phyloP scores from a whole-genome alignment of 2,329 filamentous ascomycete genomes.

The Gnomoniopsis sp. region DNA sequence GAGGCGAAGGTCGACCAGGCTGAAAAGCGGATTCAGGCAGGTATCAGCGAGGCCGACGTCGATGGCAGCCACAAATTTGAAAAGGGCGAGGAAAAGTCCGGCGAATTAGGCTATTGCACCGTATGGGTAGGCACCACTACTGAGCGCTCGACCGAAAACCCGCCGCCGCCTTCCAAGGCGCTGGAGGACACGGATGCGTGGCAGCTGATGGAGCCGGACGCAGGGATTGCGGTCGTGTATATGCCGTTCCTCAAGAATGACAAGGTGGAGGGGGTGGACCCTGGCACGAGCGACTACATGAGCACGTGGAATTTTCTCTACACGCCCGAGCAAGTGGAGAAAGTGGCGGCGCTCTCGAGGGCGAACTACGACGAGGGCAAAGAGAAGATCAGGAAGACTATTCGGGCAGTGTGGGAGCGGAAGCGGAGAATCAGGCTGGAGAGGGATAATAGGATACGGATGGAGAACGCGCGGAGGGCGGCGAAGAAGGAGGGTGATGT shows the following conservation, averaged over 20 bases:
- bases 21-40: conserved; percentile 28
- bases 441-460: conserved; percentile 37
- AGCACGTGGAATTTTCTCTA: conserved; percentile 99
- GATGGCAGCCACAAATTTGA: conserved; percentile 29
- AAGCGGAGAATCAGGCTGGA: conserved; percentile 70
- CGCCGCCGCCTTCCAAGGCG: conserved; percentile 45
- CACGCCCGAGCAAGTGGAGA: conserved; percentile 83
- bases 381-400: conserved; percentile 72
- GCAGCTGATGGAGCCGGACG: conserved; percentile 69
- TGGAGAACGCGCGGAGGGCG: conserved; percentile 42
- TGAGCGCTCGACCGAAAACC: conserved; percentile 57
- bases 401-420: conserved; percentile 87
- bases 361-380: conserved; percentile 85
- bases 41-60: conserved; percentile 23
- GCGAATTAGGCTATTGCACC: conserved; percentile 85
- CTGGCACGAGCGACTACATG: conserved; percentile 78
- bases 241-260: conserved; percentile 85
- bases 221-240: conserved; percentile 86
- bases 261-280: conserved; percentile 77
- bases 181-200: conserved; percentile 64
- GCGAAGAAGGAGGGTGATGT: conserved; percentile 54
- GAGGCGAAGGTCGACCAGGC: conserved; percentile 52
- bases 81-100: conserved; percentile 40
- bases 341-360: conserved; percentile 74
- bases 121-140: conserved; percentile 88